A percentile compares a stretch with the other conserved stretches of the same genome.
These are phyloP conservation scores for Phytophthora quininea DNA, from an alignment of 352 stramenopile genomes.

Conservation along the genomic window DNA sequence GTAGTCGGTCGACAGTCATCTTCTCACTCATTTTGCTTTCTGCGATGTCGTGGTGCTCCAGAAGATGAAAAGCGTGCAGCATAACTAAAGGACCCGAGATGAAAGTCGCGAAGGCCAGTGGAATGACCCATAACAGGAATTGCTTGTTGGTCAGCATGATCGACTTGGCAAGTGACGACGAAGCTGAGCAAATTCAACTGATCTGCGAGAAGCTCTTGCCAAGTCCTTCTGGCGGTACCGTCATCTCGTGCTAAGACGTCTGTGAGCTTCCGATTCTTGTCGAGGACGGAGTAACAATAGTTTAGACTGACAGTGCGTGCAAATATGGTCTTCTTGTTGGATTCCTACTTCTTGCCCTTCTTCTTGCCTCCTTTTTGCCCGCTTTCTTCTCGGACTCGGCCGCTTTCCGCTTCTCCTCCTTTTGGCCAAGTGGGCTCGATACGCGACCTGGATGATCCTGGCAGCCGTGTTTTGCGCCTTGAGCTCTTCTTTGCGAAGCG, in stretches of 20 bases:
- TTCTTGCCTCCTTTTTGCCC: slow-evolving; percentile 66
- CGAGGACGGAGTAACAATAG: slow-evolving; percentile 16
- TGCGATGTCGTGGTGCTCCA: neutral
- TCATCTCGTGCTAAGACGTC: neutral
- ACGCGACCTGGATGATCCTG: slow-evolving; percentile 73
- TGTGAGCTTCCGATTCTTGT: slow-evolving; percentile 11
- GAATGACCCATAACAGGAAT: slow-evolving; percentile 23
- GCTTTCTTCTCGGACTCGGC: slow-evolving; percentile 66
- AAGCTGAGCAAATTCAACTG: neutral
- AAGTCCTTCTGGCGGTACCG: neutral
- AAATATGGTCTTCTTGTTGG: slow-evolving; percentile 1
- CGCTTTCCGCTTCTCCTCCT: slow-evolving; percentile 70
- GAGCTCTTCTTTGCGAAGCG: slow-evolving; percentile 64
- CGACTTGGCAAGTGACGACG: neutral
- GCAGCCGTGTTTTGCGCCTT: slow-evolving; percentile 74
- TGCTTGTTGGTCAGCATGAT: slow-evolving; percentile 24
- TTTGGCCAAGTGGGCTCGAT: slow-evolving; percentile 48
- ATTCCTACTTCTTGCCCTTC: slow-evolving; percentile 59
- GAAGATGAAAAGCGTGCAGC: slow-evolving; percentile 17
- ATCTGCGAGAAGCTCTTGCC: neutral
- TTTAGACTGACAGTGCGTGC: neutral
- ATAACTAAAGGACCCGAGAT: slow-evolving; percentile 15
- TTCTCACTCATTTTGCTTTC: neutral
- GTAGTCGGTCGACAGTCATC: neutral
- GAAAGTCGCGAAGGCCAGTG: slow-evolving; percentile 15